A percentile compares a stretch with the other conserved stretches of the same genome.
phyloP scores from a whole-genome alignment of 345 rosid genomes.

The Gossypium rotundifolium region DNA sequence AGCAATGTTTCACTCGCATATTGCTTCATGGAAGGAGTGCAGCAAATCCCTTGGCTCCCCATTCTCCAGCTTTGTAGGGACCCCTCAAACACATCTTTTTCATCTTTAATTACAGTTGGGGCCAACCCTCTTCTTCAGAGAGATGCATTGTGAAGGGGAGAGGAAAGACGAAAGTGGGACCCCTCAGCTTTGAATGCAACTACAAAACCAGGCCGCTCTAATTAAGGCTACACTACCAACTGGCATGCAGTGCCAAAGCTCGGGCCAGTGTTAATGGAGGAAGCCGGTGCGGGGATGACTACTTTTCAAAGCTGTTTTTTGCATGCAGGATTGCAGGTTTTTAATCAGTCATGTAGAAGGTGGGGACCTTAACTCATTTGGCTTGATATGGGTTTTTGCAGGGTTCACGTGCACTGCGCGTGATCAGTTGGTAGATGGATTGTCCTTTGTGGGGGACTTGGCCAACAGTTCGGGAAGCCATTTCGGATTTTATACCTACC shows the following conservation, averaged over 20 bases:
- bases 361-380: conserved; percentile 11
- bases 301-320: conserved; percentile 18
- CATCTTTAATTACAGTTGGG: not conserved
- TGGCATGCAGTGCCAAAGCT: not conserved
- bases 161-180: not conserved
- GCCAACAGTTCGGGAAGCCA: not conserved
- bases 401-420: conserved; percentile 11
- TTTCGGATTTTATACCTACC: not conserved
- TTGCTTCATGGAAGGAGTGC: conserved; percentile 19
- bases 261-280: not conserved
- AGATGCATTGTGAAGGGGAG: not conserved
- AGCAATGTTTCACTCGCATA: not conserved
- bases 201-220: not conserved
- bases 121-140: not conserved
- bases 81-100: not conserved
- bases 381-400: not conserved
- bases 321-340: conserved; percentile 6
- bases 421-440: not conserved
- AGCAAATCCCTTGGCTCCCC: conserved; percentile 15
- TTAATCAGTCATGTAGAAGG: not conserved
- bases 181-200: not conserved
- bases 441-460: not conserved
- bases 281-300: conserved; percentile 9
- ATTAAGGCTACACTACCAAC: not conserved
- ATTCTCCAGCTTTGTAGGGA: conserved; percentile 4